These are phyloP conservation scores for Hymenoscyphus repandus DNA, from an alignment of 2,329 filamentous ascomycete species.

Conservation along the genomic window DNA sequence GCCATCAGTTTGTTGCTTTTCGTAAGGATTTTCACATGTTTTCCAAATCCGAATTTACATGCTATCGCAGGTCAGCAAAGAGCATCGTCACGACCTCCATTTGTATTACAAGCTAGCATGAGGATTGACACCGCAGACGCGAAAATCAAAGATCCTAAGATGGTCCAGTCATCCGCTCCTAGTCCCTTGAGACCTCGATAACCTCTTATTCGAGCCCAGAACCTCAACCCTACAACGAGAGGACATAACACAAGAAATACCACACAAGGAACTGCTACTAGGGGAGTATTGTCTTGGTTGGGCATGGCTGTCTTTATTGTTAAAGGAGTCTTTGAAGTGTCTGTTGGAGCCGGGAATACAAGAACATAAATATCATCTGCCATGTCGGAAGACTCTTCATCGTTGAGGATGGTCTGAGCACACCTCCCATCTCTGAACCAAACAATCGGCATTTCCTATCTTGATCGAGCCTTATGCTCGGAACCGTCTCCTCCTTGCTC, in stretches of 20 bases:
- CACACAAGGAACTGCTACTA: conserved; percentile 41
- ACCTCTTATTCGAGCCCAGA: conserved; percentile 37
- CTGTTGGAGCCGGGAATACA: too few species aligned
- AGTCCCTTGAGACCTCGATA: conserved; percentile 32
- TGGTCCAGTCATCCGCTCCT: conserved; percentile 37
- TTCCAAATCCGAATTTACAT: conserved; percentile 39
- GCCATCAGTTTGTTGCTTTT: conserved; percentile 33
- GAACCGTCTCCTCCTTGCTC: too few species aligned
- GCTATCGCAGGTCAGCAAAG: conserved; percentile 26
- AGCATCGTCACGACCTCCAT: background rate
- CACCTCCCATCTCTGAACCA: too few species aligned
- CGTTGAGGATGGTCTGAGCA: too few species aligned
- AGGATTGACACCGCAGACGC: background rate
- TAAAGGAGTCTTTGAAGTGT: background rate
- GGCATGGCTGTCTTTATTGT: background rate
- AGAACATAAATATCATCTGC: background rate
- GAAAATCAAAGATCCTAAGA: conserved; percentile 38
- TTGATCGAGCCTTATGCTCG: too few species aligned
- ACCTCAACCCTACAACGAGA: conserved; percentile 35
- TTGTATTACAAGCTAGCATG: background rate
- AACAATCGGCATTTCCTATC: too few species aligned
- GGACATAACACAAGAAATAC: conserved; percentile 41
- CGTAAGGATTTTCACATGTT: conserved; percentile 35
- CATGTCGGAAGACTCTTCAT: too few species aligned
- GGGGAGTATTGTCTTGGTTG: background rate